These are phyloP conservation scores for Fusarium sp. DNA, from an alignment of 2,329 filamentous ascomycete genomes.

Conservation along the genomic window DNA sequence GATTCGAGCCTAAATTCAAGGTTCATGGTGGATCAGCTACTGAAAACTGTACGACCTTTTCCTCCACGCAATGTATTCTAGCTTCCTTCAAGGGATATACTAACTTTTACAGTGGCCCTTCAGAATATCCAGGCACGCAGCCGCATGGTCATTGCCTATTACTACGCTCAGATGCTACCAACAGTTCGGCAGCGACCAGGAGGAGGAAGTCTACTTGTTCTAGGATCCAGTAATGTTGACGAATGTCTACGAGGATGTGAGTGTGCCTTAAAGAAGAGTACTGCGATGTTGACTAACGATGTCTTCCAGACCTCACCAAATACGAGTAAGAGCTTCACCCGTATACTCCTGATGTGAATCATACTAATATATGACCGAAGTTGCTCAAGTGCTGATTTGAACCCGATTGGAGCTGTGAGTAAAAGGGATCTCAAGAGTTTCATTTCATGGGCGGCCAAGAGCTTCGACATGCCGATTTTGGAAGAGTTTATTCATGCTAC, in stretches of 20 bases:
- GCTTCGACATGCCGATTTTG: conserved; percentile 69
- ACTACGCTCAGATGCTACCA: conserved; percentile 51
- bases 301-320: conserved; percentile 17
- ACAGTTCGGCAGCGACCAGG: conserved; percentile 35
- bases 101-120: conserved; percentile 11
- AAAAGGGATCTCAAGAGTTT: conserved; percentile 72
- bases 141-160: conserved; percentile 26
- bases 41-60: conserved; percentile 51
- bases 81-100: conserved; percentile 44
- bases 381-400: background rate
- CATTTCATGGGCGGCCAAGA: conserved; percentile 63
- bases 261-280: background rate
- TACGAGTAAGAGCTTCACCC: conserved; percentile 30
- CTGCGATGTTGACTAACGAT: background rate
- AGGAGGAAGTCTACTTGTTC: conserved; percentile 41
- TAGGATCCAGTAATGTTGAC: conserved; percentile 44
- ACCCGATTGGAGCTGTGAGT: background rate
- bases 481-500: conserved; percentile 68
- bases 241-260: conserved; percentile 32
- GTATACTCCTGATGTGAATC: background rate
- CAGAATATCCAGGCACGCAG: conserved; percentile 27
- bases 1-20: conserved; percentile 61
- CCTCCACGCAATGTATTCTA: no score
- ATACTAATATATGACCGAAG: background rate
- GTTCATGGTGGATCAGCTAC: conserved; percentile 64